Conservation (phyloP, 805 yeast genomes). For the Candida glaebosa region DNA sequence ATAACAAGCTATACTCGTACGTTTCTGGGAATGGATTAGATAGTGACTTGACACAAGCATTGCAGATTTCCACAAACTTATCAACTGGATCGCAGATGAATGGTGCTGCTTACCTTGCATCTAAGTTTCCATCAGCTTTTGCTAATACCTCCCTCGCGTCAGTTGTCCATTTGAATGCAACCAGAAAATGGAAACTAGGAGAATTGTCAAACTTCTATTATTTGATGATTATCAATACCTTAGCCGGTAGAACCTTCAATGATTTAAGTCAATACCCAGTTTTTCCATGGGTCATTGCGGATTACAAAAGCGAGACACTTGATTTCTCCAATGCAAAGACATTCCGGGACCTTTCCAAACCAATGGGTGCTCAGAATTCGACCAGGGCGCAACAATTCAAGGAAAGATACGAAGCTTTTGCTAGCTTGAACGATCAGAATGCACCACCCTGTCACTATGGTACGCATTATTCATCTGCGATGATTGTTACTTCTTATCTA, state of each 20-base stretch:
- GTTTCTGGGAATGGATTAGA: conserved; percentile 53
- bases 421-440: conserved; percentile 51
- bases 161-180: conserved; percentile 39
- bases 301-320: conserved; percentile 67
- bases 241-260: conserved; percentile 87
- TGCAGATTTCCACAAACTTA: conserved; percentile 38
- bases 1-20: conserved; percentile 44
- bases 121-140: conserved; percentile 37
- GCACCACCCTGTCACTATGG: conserved; percentile 89
- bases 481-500: conserved; percentile 82
- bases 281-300: conserved; percentile 89
- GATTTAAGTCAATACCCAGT: conserved; percentile 89
- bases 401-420: conserved; percentile 71
- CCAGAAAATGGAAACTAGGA: conserved; percentile 73
- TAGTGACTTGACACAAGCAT: conserved; percentile 50
- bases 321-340: conserved; percentile 60
- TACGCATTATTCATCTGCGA: conserved; percentile 89
- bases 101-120: conserved; percentile 27
- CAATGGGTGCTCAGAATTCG: conserved; percentile 84
- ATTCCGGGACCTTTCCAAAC: conserved; percentile 75
- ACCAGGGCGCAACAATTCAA: conserved; percentile 59
- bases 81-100: conserved; percentile 42
- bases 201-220: conserved; percentile 81
- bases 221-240: conserved; percentile 71
- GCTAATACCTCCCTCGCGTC: conserved; percentile 18